A percentile compares a stretch with the other conserved stretches of the same genome.
Evolutionary conservation across 306 rosid genomes (phyloP).

Genomic region (Sicyos baderoa): DNA sequence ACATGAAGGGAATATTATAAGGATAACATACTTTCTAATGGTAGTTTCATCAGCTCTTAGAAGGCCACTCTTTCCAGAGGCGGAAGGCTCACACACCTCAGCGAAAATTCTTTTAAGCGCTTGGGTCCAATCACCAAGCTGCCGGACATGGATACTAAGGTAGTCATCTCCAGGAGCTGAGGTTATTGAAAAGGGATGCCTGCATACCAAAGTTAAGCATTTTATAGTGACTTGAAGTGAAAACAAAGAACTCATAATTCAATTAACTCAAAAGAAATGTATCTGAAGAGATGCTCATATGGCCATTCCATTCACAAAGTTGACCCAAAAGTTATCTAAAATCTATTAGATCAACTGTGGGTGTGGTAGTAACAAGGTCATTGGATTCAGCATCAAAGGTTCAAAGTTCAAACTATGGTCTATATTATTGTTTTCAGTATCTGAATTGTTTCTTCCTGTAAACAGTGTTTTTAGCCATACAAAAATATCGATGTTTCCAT

Average conservation of each 20-base stretch:
- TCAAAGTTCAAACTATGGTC: not conserved
- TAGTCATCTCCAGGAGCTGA: constrained; percentile 94
- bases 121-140: constrained; percentile 98
- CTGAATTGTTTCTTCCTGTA: not conserved
- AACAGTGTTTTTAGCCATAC: not conserved
- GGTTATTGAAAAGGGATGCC: constrained; percentile 99
- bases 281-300: not conserved
- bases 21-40: constrained; percentile 51
- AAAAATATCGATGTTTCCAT: not conserved
- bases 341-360: constrained; percentile 11
- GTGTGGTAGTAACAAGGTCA: not conserved
- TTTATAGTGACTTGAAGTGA: not conserved
- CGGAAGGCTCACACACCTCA: constrained; percentile 84
- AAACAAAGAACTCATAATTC: not conserved
- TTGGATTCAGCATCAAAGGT: not conserved
- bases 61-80: constrained; percentile 90
- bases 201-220: constrained; percentile 24
- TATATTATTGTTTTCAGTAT: not conserved
- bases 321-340: not conserved
- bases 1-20: not conserved
- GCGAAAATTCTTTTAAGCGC: constrained; percentile 92
- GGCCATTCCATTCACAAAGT: not conserved
- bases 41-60: constrained; percentile 96
- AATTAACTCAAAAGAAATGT: not conserved
- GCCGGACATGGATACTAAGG: constrained; percentile 94